Evolutionary conservation across 441 rosid species (phyloP).

Genomic region (Francoa sonchifolia): DNA sequence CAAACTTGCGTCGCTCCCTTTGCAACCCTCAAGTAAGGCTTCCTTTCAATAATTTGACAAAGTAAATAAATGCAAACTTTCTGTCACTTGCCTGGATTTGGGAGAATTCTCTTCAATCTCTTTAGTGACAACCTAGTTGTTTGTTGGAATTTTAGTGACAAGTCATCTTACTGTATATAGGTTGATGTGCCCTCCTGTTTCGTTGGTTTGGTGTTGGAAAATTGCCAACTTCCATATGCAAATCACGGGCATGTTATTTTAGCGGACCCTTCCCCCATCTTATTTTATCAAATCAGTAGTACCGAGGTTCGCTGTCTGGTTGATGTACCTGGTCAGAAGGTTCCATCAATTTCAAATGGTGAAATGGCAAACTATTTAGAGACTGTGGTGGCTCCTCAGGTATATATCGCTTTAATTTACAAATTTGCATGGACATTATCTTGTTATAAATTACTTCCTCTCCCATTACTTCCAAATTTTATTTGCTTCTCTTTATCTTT

Average conservation of each 20-base stretch:
- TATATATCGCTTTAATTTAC: slow-evolving; percentile 14
- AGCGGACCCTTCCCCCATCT: slow-evolving; percentile 68
- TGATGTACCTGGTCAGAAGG: slow-evolving; percentile 77
- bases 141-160: not conserved
- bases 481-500: not conserved
- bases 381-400: slow-evolving; percentile 81
- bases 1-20: slow-evolving; percentile 71
- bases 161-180: slow-evolving; percentile 21
- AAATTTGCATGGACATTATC: not conserved
- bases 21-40: slow-evolving; percentile 56
- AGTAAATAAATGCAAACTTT: no score
- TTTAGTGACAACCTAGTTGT: not conserved
- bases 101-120: not conserved
- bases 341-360: slow-evolving; percentile 73
- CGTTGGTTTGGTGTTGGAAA: slow-evolving; percentile 69
- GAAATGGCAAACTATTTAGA: slow-evolving; percentile 69
- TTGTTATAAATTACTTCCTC: not conserved
- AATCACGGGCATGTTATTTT: slow-evolving; percentile 73
- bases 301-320: slow-evolving; percentile 74
- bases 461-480: not conserved
- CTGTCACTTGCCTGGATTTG: not conserved
- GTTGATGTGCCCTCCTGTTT: slow-evolving; percentile 81
- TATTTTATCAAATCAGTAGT: slow-evolving; percentile 73
- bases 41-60: not conserved
- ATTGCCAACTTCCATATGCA: slow-evolving; percentile 58